phyloP scores from a whole-genome alignment of 163 green algal genomes.

The Chlorella variabilis region DNA sequence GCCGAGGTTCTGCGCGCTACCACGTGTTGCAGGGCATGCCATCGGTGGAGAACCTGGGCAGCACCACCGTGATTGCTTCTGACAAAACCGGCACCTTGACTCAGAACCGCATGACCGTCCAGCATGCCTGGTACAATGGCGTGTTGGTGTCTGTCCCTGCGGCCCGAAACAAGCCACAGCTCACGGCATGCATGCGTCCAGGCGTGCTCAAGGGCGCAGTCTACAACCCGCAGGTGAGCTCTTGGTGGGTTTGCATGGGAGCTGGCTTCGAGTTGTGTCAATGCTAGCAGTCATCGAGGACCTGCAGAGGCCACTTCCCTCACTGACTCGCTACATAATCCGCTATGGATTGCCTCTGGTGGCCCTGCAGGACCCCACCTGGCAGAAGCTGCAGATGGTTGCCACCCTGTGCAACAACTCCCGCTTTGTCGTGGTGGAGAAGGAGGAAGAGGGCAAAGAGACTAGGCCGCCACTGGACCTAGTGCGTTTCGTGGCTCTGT shows the following conservation, averaged over 20 bases:
- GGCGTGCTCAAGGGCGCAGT: conserved; percentile 49
- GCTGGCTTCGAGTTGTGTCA: too few relatives aligned
- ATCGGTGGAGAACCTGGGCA: conserved; percentile 92
- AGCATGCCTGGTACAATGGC: conserved; percentile 70
- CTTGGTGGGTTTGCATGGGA: not conserved
- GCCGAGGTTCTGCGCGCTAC: too few relatives aligned
- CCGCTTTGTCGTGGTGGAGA: conserved; percentile 67
- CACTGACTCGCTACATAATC: too few relatives aligned
- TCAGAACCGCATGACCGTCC: conserved; percentile 95
- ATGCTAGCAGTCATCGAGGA: too few relatives aligned
- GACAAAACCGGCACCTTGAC: conserved; percentile 96
- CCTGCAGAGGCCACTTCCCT: too few relatives aligned
- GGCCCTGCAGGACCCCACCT: conserved; percentile 49
- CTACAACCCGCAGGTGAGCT: conserved; percentile 48
- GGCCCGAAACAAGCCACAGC: conserved; percentile 58
- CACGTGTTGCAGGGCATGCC: conserved; percentile 28
- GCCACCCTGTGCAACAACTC: conserved; percentile 84
- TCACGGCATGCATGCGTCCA: conserved; percentile 45
- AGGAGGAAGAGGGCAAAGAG: conserved; percentile 38
- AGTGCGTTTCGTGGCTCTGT: not conserved
- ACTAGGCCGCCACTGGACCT: conserved; percentile 30
- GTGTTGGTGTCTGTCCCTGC: conserved; percentile 47
- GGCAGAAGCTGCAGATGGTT: conserved; percentile 72
- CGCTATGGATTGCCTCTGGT: too few relatives aligned
- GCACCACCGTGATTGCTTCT: conserved; percentile 76